Evolutionary conservation across 306 rosid genomes (phyloP).

Genomic region (Citrullus amarus): DNA sequence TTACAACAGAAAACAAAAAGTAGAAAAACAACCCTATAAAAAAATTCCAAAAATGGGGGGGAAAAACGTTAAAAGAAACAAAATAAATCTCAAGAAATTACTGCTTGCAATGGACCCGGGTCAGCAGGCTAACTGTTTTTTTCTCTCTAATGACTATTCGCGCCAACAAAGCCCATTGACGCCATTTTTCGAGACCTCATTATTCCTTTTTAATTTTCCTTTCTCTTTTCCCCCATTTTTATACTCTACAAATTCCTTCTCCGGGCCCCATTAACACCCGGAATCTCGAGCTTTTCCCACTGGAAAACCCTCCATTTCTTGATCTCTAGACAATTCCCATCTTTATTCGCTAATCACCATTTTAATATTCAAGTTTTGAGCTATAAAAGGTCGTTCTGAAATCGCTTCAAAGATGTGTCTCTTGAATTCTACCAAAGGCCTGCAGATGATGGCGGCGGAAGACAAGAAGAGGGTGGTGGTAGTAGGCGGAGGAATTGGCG

Average conservation of each 20-base stretch:
- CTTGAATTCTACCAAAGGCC: neutral
- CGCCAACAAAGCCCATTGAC: neutral
- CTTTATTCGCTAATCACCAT: neutral
- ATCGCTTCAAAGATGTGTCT: neutral
- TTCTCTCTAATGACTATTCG: neutral
- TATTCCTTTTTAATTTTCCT: neutral
- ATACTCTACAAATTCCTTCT: neutral
- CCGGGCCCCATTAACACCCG: neutral
- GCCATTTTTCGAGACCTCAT: neutral
- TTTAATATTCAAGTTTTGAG: neutral
- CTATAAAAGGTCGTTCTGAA: neutral
- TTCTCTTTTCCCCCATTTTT: neutral
- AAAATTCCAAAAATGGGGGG: neutral
- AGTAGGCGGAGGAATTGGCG: conserved; percentile 20
- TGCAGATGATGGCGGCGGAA: neutral
- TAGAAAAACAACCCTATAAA: too few relatives aligned
- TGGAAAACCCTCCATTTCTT: neutral
- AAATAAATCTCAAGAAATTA: neutral
- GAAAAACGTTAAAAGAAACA: neutral
- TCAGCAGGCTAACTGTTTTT: neutral
- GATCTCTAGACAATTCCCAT: neutral
- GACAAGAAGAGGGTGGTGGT: conserved; percentile 25
- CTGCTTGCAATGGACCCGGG: neutral
- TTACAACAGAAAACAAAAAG: neutral
- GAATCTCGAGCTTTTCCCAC: neutral